Base-by-base conservation (phyloP, 2,329 filamentous ascomycete species). In the Exophiala spinifera region DNA sequence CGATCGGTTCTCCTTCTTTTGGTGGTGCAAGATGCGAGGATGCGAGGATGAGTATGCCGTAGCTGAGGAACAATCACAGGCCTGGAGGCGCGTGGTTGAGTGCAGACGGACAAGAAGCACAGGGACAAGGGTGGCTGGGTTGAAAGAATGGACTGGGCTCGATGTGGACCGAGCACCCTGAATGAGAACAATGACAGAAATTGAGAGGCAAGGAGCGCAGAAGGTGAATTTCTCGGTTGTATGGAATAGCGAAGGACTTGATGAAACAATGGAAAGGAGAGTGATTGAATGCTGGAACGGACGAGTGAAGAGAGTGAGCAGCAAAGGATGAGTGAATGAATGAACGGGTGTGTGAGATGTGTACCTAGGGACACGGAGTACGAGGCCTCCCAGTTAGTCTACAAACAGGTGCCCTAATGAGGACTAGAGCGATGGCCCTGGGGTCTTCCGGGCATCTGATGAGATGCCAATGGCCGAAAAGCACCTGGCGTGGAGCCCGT, bases 261-360 rank as follows among this genome's bases (percentile, higher is more conserved):
- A 57, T 51, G 55, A 51, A 55, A 55, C 45, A 53, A 57, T 48
- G 36, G 46, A 45, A 47, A 53, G 49, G 53, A 56, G 43, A 42
- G 46, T 60, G 46, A 49, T 39, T 53, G 39, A 47, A 14, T 20
- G 31, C 39, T 17, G 43, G 45, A 39, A 25, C 23, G 25, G 31
- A 49, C 47, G 53, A 48, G 42, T 39, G 31, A 47, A 31, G 36
- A 52, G 43, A 17, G 42, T 14, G 34, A 34, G 52, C 36, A 46
- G 46, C 42, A 53, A 31, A 10, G 28, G 28, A 6, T 31, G 28
- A 31, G 11, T 11, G 28, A 31, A 10, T 31, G 28, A 31, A 31
- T 31, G 28, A 11, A 10, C 8, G 10, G 3, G 28, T 10, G 28
- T 31, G 28, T 6, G 28, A 31, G 28, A 31, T 10, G 28, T 31